Base-by-base conservation (phyloP, 345 rosid species). In the Ricinus communis region DNA sequence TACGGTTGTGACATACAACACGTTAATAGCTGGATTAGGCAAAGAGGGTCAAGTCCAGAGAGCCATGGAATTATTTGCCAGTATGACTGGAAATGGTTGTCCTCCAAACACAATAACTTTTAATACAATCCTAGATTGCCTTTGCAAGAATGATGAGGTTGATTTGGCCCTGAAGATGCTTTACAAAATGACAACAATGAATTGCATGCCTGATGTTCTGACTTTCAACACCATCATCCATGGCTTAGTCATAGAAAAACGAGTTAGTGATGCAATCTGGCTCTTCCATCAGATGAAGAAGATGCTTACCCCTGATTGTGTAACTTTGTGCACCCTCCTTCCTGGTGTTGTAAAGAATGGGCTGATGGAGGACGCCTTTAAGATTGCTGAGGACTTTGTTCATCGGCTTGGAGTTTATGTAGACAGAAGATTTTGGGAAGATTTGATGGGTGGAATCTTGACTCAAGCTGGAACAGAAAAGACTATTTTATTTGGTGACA, bases 271-370 rank as follows among this genome's bases (percentile, higher is more conserved):
- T 21, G 97, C 96, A 53, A 81, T 94, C 74, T 85, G 88, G 90
- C 71, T 94, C 78, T 94, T 87, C 82, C 88, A 81, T 81, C 97
- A 91, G 82, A 94, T 91, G 98, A 90, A 81, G 84, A 91, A 94
- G 73, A 71, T 70, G n/a, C 80, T 90, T 22, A 73, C 61, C 53
- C 96, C 96, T 72, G 97, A 94, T 78, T 77, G 76, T 78, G 93
- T 94, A 51, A 91, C 93, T 43, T 71, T 94, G 71, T 91, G 88
- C 84, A 91, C 98, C 58, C 90, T 94, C 62, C 88, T 91, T 73
- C 97, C 96, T 41, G 91, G 91, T 70, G 71, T 91, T 77, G 85
- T 94, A 18, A 90, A 86, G 80, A 85, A 69, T 40, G 90, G 88
- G 51, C 66, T 74, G 71, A 77, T 84, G 58, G 84, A 84, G 53